phyloP scores from a whole-genome alignment of 176 grass and related monocot genomes.

The Luzula sylvatica region DNA sequence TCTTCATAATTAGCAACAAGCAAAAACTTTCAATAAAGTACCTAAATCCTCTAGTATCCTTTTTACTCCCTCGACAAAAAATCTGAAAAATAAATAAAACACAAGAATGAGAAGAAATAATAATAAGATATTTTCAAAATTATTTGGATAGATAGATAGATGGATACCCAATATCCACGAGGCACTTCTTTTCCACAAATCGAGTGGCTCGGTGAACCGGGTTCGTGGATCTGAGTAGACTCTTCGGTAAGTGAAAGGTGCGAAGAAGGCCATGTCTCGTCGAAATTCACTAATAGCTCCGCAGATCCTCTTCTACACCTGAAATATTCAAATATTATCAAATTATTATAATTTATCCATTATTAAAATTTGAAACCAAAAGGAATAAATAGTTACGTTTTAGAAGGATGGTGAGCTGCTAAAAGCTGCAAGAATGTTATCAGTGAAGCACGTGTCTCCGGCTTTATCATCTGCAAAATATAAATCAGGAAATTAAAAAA shows the following conservation, averaged over 20 bases:
- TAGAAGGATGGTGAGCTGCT: slow-evolving; percentile 90
- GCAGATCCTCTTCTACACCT: slow-evolving; percentile 90
- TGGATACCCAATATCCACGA: slow-evolving; percentile 75
- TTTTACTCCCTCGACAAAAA: slow-evolving; percentile 94
- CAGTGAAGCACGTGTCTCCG: slow-evolving; percentile 59
- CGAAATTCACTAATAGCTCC: slow-evolving; percentile 77
- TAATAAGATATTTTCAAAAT: slow-evolving; percentile 8
- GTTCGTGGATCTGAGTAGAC: slow-evolving; percentile 33
- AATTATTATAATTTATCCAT: slow-evolving; percentile 7
- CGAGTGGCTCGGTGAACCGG: slow-evolving; percentile 28
- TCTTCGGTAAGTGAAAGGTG: slow-evolving; percentile 36
- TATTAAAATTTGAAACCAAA: slow-evolving; percentile 9
- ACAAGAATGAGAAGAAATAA: slow-evolving; percentile 21
- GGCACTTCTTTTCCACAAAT: slow-evolving; percentile 90
- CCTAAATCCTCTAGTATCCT: slow-evolving; percentile 94
- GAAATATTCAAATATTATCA: slow-evolving; percentile 7
- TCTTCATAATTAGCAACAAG: no score
- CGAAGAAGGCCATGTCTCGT: slow-evolving; percentile 80
- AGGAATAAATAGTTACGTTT: slow-evolving; percentile 53
- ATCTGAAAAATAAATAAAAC: slow-evolving; percentile 39
- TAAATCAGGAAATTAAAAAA: no score
- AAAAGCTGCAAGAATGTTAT: slow-evolving; percentile 94
- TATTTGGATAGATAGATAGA: slow-evolving; percentile 5
- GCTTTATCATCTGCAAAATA: slow-evolving; percentile 73
- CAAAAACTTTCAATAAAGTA: slow-evolving; percentile 5